phyloP scores from a whole-genome alignment of 2,329 filamentous ascomycete species.

The Colletotrichum horii region DNA sequence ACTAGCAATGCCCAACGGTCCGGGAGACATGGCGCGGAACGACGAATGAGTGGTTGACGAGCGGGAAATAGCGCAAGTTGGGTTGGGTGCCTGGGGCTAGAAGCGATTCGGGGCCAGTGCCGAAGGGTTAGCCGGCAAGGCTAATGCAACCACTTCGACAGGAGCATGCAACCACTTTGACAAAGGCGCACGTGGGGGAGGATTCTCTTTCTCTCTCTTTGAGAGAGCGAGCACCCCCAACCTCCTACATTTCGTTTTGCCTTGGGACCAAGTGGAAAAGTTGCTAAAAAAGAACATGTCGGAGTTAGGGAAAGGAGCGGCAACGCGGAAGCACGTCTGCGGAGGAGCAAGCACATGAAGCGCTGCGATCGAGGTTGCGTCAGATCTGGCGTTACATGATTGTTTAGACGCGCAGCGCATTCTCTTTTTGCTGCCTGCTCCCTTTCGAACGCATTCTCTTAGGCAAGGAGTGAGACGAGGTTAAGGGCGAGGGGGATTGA shows the following conservation, averaged over 20 bases:
- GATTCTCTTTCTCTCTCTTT: neutral
- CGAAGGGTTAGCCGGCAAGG: slow-evolving; percentile 9
- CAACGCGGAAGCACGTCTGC: neutral
- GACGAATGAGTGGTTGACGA: neutral
- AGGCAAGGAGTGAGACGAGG: neutral
- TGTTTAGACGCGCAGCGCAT: neutral
- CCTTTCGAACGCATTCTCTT: neutral
- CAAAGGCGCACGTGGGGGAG: slow-evolving; percentile 9
- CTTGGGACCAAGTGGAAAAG: neutral
- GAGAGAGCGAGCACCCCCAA: neutral
- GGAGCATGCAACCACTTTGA: slow-evolving; percentile 13
- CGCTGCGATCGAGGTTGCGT: neutral
- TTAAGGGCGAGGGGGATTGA: neutral
- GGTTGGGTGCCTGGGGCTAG: neutral
- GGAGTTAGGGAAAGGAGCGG: neutral
- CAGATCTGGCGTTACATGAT: neutral
- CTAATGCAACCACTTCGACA: slow-evolving; percentile 19
- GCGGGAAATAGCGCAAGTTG: neutral
- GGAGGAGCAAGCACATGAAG: neutral
- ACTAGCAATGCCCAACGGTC: neutral
- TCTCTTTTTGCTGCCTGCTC: neutral
- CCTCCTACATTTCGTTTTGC: neutral
- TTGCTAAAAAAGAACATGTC: neutral
- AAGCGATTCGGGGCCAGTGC: slow-evolving; percentile 5
- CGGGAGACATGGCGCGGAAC: neutral